Evolutionary conservation across 768 basidiomycete species (phyloP).

Genomic region (Collybiopsis luxurians): DNA sequence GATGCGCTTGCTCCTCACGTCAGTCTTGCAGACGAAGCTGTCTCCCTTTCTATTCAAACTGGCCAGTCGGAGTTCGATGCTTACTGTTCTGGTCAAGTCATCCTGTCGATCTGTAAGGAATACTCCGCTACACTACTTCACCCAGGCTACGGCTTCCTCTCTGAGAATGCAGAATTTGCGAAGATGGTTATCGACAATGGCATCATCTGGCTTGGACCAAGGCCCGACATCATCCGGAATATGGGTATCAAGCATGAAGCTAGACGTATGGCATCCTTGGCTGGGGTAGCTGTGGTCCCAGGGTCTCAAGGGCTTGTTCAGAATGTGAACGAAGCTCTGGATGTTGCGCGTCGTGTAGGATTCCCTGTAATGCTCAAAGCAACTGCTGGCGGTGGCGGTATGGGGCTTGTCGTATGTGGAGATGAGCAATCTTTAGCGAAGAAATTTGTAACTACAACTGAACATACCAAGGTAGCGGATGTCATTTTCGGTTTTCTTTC

Average conservation of each 20-base stretch:
- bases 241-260: slow-evolving; percentile 70
- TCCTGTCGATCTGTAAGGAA: slow-evolving; percentile 41
- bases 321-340: slow-evolving; percentile 37
- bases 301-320: slow-evolving; percentile 50
- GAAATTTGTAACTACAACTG: slow-evolving; percentile 33
- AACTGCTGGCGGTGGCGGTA: slow-evolving; percentile 67
- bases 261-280: slow-evolving; percentile 38
- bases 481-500: not conserved
- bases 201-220: slow-evolving; percentile 58
- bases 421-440: slow-evolving; percentile 33
- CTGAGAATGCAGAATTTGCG: slow-evolving; percentile 62
- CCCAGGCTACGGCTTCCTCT: slow-evolving; percentile 65
- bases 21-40: slow-evolving; percentile 48
- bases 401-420: slow-evolving; percentile 59
- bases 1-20: slow-evolving; percentile 62
- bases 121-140: slow-evolving; percentile 50
- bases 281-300: slow-evolving; percentile 53
- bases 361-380: slow-evolving; percentile 68
- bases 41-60: slow-evolving; percentile 26
- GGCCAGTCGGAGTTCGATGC: slow-evolving; percentile 37
- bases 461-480: slow-evolving; percentile 40
- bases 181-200: slow-evolving; percentile 41
- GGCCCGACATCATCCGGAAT: slow-evolving; percentile 40
- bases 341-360: slow-evolving; percentile 39
- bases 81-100: slow-evolving; percentile 36